Conservation (phyloP, 306 rosid genomes). For the Prunus kanzakura region DNA sequence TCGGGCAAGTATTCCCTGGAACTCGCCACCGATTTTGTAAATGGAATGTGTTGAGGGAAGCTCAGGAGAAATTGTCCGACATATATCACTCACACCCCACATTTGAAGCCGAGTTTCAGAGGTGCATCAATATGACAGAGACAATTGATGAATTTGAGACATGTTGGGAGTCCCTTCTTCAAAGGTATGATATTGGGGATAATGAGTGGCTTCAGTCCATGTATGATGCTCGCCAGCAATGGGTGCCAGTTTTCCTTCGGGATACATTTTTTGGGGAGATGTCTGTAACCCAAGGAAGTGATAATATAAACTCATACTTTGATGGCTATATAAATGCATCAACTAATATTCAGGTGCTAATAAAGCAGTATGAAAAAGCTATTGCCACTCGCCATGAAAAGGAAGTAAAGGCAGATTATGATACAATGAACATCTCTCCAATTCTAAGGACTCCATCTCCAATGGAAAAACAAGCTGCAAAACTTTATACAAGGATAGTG, state of each 20-base stretch:
- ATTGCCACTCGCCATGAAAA: conserved; percentile 18
- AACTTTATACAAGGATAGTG: conserved; percentile 23
- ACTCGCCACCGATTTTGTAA: conserved; percentile 39
- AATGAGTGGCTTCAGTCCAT: conserved; percentile 35
- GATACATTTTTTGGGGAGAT: conserved; percentile 29
- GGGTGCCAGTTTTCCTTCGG: conserved; percentile 30
- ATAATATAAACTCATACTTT: conserved; percentile 24
- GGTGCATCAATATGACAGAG: conserved; percentile 34
- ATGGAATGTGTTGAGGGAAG: conserved; percentile 34
- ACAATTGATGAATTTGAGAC: conserved; percentile 32
- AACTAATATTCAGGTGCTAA: conserved; percentile 23
- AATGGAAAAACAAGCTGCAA: conserved; percentile 40
- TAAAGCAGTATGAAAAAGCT: conserved; percentile 31
- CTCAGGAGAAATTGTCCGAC: conserved; percentile 36
- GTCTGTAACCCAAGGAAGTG: conserved; percentile 23
- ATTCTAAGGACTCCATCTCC: conserved; percentile 40
- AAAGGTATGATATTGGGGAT: conserved; percentile 21
- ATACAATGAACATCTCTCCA: conserved; percentile 25
- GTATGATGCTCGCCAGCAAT: conserved; percentile 22
- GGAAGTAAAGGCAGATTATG: conserved; percentile 39
- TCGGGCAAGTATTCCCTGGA: conserved; percentile 24
- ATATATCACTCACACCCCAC: conserved; percentile 23
- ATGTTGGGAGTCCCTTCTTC: conserved; percentile 35
- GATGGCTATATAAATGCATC: conserved; percentile 34
- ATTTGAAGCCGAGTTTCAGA: conserved; percentile 31